phyloP scores from a whole-genome alignment of 306 rosid species.

The Fragaria nilgerrensis region DNA sequence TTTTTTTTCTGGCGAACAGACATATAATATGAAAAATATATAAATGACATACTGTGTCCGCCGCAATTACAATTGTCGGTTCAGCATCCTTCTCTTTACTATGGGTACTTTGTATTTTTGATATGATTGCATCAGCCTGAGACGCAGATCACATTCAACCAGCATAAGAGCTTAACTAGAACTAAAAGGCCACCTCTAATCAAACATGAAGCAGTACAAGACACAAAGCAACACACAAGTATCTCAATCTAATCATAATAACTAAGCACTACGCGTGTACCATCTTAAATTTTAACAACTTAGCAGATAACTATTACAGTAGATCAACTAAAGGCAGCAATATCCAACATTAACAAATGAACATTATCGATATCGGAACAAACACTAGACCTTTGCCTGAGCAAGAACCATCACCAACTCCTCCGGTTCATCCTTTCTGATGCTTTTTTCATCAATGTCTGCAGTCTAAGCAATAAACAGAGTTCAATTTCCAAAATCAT shows the following conservation, averaged over 20 bases:
- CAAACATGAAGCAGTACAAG: neutral
- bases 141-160: constrained; percentile 35
- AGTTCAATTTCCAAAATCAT: constrained; percentile 6
- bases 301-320: neutral
- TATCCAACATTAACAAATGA: neutral
- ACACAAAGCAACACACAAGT: neutral
- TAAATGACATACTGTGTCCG: constrained; percentile 73
- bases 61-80: constrained; percentile 75
- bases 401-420: constrained; percentile 91
- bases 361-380: neutral
- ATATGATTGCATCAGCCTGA: constrained; percentile 89
- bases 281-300: neutral
- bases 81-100: constrained; percentile 52
- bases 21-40: neutral
- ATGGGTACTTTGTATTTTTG: constrained; percentile 51
- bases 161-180: constrained; percentile 22
- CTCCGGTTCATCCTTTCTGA: constrained; percentile 78
- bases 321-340: neutral
- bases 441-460: constrained; percentile 88
- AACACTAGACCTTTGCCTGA: constrained; percentile 71
- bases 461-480: constrained; percentile 53
- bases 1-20: neutral
- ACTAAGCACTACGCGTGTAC: neutral
- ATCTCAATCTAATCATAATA: neutral
- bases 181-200: constrained; percentile 19